phyloP scores from a whole-genome alignment of 495 filamentous ascomycete species.

The Copromyces sp. region DNA sequence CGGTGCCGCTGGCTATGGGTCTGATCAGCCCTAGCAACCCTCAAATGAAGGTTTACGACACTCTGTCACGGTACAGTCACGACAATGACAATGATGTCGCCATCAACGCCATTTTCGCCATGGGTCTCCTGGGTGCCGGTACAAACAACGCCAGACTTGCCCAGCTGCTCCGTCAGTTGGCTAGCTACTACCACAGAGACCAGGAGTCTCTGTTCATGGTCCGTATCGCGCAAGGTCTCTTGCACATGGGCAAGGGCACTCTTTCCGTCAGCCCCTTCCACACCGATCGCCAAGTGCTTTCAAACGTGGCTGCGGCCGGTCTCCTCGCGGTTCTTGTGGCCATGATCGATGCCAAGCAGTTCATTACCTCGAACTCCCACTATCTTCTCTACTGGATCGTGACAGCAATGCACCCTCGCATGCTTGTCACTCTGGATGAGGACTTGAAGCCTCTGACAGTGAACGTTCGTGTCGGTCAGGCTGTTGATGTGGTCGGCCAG shows the following conservation, averaged over 20 bases:
- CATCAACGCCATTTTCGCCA: constrained; percentile 97
- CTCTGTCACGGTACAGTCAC: constrained; percentile 94
- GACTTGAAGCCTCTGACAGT: constrained; percentile 86
- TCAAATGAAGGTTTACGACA: constrained; percentile 99
- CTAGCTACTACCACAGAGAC: constrained; percentile 95
- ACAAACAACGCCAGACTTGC: constrained; percentile 97
- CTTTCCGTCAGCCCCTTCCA: constrained; percentile 95
- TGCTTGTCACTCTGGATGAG: constrained; percentile 93
- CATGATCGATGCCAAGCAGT: constrained; percentile 90
- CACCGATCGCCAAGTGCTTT: constrained; percentile 91
- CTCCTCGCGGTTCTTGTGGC: constrained; percentile 82
- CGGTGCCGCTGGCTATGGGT: constrained; percentile 95
- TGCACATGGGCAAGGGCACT: constrained; percentile 99
- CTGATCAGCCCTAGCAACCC: constrained; percentile 94
- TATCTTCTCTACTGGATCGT: constrained; percentile 97
- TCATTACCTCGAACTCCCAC: constrained; percentile 80
- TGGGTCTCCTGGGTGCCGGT: constrained; percentile 93
- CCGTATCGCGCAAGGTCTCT: constrained; percentile 89
- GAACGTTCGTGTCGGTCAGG: constrained; percentile 94
- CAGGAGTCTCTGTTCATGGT: constrained; percentile 97
- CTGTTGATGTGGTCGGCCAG: constrained; percentile 95
- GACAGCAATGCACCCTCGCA: constrained; percentile 93
- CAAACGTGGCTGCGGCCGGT: constrained; percentile 80
- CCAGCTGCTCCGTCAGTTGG: constrained; percentile 86
- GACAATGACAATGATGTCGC: constrained; percentile 99